A percentile compares a stretch with the other conserved stretches of the same genome.
Conservation (phyloP, 176 grass and related monocot genomes). For the Neostapfia colusana region DNA sequence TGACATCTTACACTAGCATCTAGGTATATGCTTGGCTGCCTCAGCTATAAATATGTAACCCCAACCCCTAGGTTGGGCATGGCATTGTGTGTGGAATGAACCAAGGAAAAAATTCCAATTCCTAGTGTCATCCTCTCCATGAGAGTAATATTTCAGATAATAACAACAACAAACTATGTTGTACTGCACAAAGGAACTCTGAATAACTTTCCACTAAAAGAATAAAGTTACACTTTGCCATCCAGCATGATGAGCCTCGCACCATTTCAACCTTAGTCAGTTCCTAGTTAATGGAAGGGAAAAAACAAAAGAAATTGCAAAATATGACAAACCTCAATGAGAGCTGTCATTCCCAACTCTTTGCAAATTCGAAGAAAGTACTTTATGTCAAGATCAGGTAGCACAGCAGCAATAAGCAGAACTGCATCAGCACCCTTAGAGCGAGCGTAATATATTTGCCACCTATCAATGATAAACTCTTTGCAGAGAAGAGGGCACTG, state of each 20-base stretch:
- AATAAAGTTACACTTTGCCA: not conserved
- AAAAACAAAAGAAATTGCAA: not conserved
- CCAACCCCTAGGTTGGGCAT: too few relatives aligned
- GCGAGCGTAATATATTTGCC: conserved; percentile 93
- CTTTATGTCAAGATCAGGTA: conserved; percentile 80
- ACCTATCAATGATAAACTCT: conserved; percentile 89
- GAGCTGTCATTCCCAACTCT: conserved; percentile 74
- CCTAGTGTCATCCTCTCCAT: too few relatives aligned
- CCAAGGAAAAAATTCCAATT: too few relatives aligned
- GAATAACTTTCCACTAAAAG: not conserved
- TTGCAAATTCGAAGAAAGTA: conserved; percentile 65
- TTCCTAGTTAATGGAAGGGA: not conserved
- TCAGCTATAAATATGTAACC: too few relatives aligned
- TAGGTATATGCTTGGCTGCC: too few relatives aligned
- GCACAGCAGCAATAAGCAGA: conserved; percentile 83
- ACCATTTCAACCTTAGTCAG: not conserved
- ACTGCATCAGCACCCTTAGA: conserved; percentile 83
- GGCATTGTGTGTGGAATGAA: too few relatives aligned
- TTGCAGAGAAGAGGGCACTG: conserved; percentile 99
- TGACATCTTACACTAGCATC: too few relatives aligned
- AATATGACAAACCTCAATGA: conserved; percentile 70
- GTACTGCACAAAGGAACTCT: not conserved
- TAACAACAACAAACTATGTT: too few relatives aligned
- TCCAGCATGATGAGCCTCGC: not conserved
- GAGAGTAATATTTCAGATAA: too few relatives aligned